Evolutionary conservation across 164 flowering plant species (phyloP), one percentile per base, ranked within the genome.

Genomic region (Stephania yunnanensis): DNA sequence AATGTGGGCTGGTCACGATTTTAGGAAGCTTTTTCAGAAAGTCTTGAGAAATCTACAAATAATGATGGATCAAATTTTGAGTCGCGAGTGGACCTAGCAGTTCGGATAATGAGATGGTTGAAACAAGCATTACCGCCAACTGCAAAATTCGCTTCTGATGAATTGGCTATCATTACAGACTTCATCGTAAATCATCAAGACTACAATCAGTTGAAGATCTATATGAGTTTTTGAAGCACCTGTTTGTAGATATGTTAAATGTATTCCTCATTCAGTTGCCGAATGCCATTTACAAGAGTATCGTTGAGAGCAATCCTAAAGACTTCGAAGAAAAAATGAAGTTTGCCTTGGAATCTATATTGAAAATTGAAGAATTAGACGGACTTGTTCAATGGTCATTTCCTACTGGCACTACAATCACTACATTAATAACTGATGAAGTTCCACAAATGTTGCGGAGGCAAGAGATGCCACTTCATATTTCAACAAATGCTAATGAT

Each of bases 231-330:
- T 29, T 67, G 12, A 46, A 67, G 13, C 44, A 67, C 12, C 5
- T 67, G 31, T 29, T 67, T 6, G 70, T 67, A 13, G 70, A 67
- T 44, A 67, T 67, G 70, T 67, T 67, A 36, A 30, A 30, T 67
- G 17, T 9, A 22, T 67, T 67, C 29, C 8, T 67, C 13, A 44
- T 36, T 67, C 70, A 67, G 13, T 36, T 67, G 17, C 70, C 70
- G 4, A 29, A 29, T 29, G 70, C 36, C 31, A 29, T 67, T 10
- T 67, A 19, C 70, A 67, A 67, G 10, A 44, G 31, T 7, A 29
- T 67, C 10, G 1, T 36, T 9, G 70, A 67, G 10, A 67, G 70
- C 70, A 36, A 30, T 29, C 30, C 70, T 30, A 44, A 67, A 67
- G 45, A 67, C 4, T 67, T 29, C 19, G 45, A 67, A 15, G 70